Evolutionary conservation across 2,329 filamentous ascomycete species (phyloP).

Genomic region (Xylariales sp.): DNA sequence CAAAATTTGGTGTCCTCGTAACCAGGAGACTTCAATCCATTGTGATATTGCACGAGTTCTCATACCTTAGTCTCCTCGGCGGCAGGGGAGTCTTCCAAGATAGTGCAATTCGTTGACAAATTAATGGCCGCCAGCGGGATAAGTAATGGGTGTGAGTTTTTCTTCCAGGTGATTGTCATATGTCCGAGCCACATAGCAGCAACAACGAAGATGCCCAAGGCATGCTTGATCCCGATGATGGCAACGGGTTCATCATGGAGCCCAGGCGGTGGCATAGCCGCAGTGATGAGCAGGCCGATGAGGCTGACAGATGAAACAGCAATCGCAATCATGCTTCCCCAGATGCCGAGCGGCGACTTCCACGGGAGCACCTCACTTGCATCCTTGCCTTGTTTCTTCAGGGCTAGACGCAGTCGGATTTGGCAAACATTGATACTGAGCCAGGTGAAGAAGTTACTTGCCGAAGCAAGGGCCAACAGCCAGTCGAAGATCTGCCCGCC

Average conservation of each 20-base stretch:
- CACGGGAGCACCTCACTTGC: constrained; percentile 25
- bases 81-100: too few species aligned
- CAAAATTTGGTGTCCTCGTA: too few species aligned
- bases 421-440: constrained; percentile 40
- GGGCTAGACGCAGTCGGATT: constrained; percentile 38
- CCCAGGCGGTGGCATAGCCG: constrained; percentile 14
- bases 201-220: constrained; percentile 8
- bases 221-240: not conserved
- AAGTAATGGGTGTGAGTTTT: not conserved
- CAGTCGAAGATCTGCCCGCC: constrained; percentile 38
- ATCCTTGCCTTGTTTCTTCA: constrained; percentile 32
- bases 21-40: too few species aligned
- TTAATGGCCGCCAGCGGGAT: not conserved
- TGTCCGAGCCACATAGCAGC: constrained; percentile 3
- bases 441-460: constrained; percentile 45
- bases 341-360: constrained; percentile 23
- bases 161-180: not conserved
- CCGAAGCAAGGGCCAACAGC: constrained; percentile 41
- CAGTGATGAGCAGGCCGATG: constrained; percentile 24
- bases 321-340: constrained; percentile 24
- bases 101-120: too few species aligned
- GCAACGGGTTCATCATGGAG: not conserved
- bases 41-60: too few species aligned
- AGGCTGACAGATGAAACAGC: constrained; percentile 26
- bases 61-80: too few species aligned